Conservation (phyloP, 345 rosid species). For the Melastoma malabathricum region DNA sequence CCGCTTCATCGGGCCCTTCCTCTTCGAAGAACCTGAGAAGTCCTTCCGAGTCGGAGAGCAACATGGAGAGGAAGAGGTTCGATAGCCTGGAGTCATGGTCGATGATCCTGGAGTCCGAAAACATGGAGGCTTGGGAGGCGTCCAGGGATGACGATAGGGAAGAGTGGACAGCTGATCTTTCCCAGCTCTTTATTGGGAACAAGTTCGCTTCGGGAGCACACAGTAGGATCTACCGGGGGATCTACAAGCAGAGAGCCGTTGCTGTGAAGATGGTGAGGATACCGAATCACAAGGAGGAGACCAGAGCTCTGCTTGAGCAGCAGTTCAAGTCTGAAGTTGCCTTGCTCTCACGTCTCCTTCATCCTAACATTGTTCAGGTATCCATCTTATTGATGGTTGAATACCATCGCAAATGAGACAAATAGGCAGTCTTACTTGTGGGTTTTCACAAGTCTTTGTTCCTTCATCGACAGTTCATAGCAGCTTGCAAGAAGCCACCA, state of each 20-base stretch:
- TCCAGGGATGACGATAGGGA: slow-evolving; percentile 82
- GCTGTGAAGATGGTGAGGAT: slow-evolving; percentile 97
- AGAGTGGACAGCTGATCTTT: slow-evolving; percentile 98
- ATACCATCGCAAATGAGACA: neutral
- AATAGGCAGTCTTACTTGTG: neutral
- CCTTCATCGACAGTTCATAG: slow-evolving; percentile 53
- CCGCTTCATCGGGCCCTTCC: slow-evolving; percentile 27
- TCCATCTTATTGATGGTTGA: neutral
- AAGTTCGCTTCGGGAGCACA: slow-evolving; percentile 98
- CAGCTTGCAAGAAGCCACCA: slow-evolving; percentile 95
- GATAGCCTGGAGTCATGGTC: slow-evolving; percentile 98
- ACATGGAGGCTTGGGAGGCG: slow-evolving; percentile 87
- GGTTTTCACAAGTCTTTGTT: too few relatives aligned
- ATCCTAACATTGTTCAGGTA: slow-evolving; percentile 36
- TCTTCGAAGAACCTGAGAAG: slow-evolving; percentile 29
- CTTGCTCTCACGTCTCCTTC: slow-evolving; percentile 84
- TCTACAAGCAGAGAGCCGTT: slow-evolving; percentile 95
- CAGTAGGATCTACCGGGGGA: slow-evolving; percentile 81
- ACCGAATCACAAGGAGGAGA: slow-evolving; percentile 73
- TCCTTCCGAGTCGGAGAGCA: slow-evolving; percentile 45
- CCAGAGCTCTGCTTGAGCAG: slow-evolving; percentile 68
- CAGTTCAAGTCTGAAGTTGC: slow-evolving; percentile 97
- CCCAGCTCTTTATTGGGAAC: slow-evolving; percentile 91
- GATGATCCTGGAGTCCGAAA: slow-evolving; percentile 89
- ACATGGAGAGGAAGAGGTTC: slow-evolving; percentile 80